These are phyloP conservation scores for Hordeum pubiflorum DNA, from an alignment of 202 grass and related monocot species.

Conservation along the genomic window DNA sequence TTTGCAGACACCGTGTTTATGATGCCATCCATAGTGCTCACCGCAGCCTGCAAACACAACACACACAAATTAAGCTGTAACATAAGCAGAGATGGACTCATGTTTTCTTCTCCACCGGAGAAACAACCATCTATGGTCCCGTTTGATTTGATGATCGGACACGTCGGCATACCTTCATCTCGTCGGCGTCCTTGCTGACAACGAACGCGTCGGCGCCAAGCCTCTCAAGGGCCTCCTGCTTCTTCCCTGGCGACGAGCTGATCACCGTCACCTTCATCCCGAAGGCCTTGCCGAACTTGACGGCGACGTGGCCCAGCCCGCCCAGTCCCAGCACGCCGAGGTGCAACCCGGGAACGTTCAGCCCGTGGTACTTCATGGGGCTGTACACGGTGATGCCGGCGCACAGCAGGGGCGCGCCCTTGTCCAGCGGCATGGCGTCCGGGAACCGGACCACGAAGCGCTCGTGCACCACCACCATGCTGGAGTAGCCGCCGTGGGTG, in stretches of 20 bases:
- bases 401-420: slow-evolving; percentile 60
- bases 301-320: slow-evolving; percentile 35
- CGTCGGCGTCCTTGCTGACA: slow-evolving; percentile 33
- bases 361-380: slow-evolving; percentile 37
- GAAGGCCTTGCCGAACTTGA: slow-evolving; percentile 57
- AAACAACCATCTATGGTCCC: not conserved
- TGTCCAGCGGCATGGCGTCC: slow-evolving; percentile 49
- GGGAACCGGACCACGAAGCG: slow-evolving; percentile 53
- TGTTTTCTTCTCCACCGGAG: not conserved
- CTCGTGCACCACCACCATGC: slow-evolving; percentile 44
- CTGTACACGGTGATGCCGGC: not conserved
- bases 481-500: slow-evolving; percentile 59
- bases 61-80: not conserved
- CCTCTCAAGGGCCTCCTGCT: slow-evolving; percentile 55
- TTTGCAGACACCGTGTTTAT: slow-evolving; percentile 45
- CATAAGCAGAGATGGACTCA: not conserved
- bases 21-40: slow-evolving; percentile 50
- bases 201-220: slow-evolving; percentile 68
- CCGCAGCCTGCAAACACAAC: not conserved
- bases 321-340: slow-evolving; percentile 70
- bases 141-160: too few species aligned
- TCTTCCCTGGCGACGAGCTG: slow-evolving; percentile 52
- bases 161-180: slow-evolving; percentile 26
- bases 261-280: slow-evolving; percentile 81
- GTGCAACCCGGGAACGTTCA: slow-evolving; percentile 42